Conservation (phyloP, 345 rosid genomes). For the Atalantia buxifolia region DNA sequence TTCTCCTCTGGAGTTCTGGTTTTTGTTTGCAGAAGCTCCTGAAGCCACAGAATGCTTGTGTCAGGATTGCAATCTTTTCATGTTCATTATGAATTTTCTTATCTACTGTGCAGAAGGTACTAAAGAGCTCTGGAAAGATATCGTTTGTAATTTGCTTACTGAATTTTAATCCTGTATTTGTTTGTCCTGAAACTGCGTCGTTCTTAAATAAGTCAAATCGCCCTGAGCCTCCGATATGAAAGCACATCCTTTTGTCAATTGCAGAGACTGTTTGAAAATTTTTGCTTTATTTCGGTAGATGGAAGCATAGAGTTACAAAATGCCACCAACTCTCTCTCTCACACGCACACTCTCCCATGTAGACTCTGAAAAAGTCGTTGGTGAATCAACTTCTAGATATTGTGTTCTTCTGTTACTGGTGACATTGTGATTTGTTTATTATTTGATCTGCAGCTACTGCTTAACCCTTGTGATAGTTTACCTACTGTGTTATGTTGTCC, state of each 20-base stretch:
- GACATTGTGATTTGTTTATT: not conserved
- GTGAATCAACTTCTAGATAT: not conserved
- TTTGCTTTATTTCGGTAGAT: not conserved
- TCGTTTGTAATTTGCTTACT: not conserved
- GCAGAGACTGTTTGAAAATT: not conserved
- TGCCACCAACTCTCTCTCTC: not conserved
- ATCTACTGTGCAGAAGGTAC: not conserved
- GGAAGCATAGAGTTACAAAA: not conserved
- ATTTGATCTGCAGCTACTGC: not conserved
- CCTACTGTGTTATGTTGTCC: not conserved
- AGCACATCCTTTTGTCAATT: not conserved
- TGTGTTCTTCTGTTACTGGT: not conserved
- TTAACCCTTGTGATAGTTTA: not conserved
- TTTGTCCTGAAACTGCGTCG: not conserved
- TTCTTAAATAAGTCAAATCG: not conserved
- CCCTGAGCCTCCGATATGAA: not conserved
- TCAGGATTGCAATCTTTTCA: not conserved
- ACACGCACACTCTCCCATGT: not conserved
- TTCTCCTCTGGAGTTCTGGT: not conserved
- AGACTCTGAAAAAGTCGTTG: not conserved
- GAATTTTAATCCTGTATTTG: too few relatives aligned
- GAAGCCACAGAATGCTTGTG: not conserved
- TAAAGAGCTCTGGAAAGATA: not conserved
- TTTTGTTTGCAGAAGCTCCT: not conserved
- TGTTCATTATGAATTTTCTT: not conserved